Evolutionary conservation across 2,329 filamentous ascomycete species (phyloP), one percentile per base, ranked within the genome.

Genomic region (Didymosphaeria variabile): DNA sequence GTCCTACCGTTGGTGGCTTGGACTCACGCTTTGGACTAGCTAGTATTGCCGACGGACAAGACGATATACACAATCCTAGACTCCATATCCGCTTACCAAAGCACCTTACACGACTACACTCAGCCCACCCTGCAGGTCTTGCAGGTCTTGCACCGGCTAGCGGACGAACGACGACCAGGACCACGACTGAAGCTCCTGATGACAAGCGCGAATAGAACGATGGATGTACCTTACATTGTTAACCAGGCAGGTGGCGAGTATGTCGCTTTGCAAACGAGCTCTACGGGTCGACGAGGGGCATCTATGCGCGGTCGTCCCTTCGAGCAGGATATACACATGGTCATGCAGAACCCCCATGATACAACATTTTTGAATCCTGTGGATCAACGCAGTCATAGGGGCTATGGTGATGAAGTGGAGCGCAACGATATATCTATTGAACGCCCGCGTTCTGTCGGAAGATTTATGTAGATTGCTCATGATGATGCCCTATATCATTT

Each of bases 131-230:
- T 55, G n/a, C 29, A 55, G 6, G 31, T 55, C 32, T 10, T 55
- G n/a, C 51, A 44, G 29, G 0, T 2, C 15, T 36, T 55, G 1
- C 51, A 55, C 34, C 51, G 36, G n/a, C 51, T 55, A 29, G 51
- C 51, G 10, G 36, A 42, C 17, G 19, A 29, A 15, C 21, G 34
- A 13, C 34, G 40, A 15, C 38, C 38, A 4, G n/a, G n/a, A 2
- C 52, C 38, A 12, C 52, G n/a, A 32, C 9, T 55, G 6, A 55
- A 42, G 17, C 36, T 55, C 5, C 8, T 55, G 5, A 55, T 45
- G 52, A 55, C 52, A 5, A 55, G 52, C 13, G 52, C 52, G 23
- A 32, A 44, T 10, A 55, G 52, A 32, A 55, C 38, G 3, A 21
- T n/a, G n/a, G 23, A 55, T 31, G 13, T 55, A n/a, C 36, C 52